phyloP scores from a whole-genome alignment of 2,329 filamentous ascomycete species.

The Zymoseptoria passerinii region DNA sequence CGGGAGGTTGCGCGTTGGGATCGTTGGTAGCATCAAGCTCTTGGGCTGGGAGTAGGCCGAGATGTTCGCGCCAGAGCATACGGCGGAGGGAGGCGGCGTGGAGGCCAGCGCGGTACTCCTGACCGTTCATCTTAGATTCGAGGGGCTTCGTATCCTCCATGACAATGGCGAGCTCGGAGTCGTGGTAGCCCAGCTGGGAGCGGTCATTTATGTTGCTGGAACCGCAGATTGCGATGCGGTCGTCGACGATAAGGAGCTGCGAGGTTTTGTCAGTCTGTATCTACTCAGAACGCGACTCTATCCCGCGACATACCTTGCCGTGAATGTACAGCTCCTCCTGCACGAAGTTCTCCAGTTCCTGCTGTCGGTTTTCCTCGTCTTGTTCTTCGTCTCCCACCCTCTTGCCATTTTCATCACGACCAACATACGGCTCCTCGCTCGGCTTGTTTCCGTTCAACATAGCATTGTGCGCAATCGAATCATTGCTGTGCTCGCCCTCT shows the following conservation, averaged over 20 bases:
- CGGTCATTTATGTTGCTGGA: constrained; percentile 77
- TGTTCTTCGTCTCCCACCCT: constrained; percentile 18
- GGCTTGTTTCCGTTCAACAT: constrained; percentile 62
- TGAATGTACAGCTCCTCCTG: constrained; percentile 97
- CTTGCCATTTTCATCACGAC: constrained; percentile 29
- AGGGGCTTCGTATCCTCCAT: constrained; percentile 74
- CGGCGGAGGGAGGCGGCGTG: constrained; percentile 74
- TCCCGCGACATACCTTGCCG: constrained; percentile 55
- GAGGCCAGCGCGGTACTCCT: constrained; percentile 67
- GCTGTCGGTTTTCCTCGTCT: constrained; percentile 48
- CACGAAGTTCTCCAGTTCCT: constrained; percentile 79
- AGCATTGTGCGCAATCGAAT: constrained; percentile 66
- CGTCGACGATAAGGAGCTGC: constrained; percentile 67
- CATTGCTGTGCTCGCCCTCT: constrained; percentile 30
- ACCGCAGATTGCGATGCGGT: constrained; percentile 68
- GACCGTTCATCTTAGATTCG: constrained; percentile 67
- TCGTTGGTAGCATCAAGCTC: constrained; percentile 55
- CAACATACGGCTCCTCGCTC: constrained; percentile 68
- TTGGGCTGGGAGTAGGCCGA: constrained; percentile 73
- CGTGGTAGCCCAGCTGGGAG: constrained; percentile 77
- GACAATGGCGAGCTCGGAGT: constrained; percentile 83
- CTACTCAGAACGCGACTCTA: not conserved
- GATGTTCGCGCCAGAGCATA: constrained; percentile 82
- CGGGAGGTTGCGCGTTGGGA: constrained; percentile 69
- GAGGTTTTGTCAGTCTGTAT: constrained; percentile 6